These are phyloP conservation scores for Quercus mongolica DNA, from an alignment of 306 rosid genomes.

Conservation along the genomic window DNA sequence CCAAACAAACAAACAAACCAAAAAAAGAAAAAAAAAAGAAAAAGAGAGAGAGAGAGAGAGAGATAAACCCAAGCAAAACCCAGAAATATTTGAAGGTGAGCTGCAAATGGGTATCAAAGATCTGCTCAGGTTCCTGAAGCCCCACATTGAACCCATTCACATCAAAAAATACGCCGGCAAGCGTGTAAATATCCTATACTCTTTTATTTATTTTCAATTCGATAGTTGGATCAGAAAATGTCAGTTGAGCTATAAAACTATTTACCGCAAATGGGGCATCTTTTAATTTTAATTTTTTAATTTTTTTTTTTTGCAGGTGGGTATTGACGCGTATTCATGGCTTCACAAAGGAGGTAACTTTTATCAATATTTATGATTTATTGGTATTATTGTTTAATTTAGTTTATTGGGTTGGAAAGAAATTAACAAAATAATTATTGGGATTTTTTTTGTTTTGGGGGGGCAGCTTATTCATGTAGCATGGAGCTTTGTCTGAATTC, in stretches of 20 bases:
- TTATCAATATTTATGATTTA: neutral
- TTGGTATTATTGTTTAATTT: neutral
- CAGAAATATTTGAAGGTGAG: slow-evolving; percentile 5
- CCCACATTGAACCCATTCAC: slow-evolving; percentile 62
- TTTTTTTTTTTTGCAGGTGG: slow-evolving; percentile 63
- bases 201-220: neutral
- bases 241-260: too few relatives aligned
- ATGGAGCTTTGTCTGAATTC: slow-evolving; percentile 84
- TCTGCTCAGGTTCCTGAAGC: slow-evolving; percentile 92
- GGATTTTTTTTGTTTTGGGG: neutral
- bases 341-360: slow-evolving; percentile 86
- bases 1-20: neutral
- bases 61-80: slow-evolving; percentile 27
- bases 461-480: slow-evolving; percentile 89
- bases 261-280: neutral
- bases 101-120: slow-evolving; percentile 85
- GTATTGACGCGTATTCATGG: slow-evolving; percentile 97
- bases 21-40: fast-evolving
- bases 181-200: slow-evolving; percentile 43
- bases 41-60: neutral
- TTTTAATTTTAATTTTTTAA: neutral
- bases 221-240: too few relatives aligned
- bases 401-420: neutral
- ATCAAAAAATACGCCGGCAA: slow-evolving; percentile 73
- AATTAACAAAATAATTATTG: neutral